A percentile compares a stretch with the other conserved stretches of the same genome.
These are phyloP conservation scores for Cercospora janseana DNA, from an alignment of 2,329 filamentous ascomycete species.

Conservation along the genomic window DNA sequence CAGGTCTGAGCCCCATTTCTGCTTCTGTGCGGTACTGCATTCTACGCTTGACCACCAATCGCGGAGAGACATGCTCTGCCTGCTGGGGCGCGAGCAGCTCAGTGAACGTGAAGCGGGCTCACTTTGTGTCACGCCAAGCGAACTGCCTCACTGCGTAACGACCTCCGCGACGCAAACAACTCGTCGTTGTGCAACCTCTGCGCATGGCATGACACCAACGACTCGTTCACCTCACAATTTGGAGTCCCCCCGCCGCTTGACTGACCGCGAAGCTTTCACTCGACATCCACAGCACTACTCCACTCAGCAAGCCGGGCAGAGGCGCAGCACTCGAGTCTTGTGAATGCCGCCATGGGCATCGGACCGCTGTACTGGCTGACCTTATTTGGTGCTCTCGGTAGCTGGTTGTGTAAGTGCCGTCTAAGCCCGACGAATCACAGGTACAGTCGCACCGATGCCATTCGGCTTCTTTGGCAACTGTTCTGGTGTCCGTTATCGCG, in stretches of 20 bases:
- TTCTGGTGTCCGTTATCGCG: slow-evolving; percentile 15
- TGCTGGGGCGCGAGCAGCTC: background rate
- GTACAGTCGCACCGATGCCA: background rate
- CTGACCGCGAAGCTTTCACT: no score
- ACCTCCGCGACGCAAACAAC: slow-evolving; percentile 5
- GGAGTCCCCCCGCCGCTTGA: no score
- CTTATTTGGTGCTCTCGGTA: slow-evolving; percentile 21
- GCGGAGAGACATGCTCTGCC: no score
- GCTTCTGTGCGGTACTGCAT: no score
- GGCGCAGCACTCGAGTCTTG: no score
- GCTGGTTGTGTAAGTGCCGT: slow-evolving; percentile 9
- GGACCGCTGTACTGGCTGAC: slow-evolving; percentile 34
- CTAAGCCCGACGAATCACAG: background rate
- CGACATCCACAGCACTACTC: background rate
- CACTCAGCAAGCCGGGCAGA: no score
- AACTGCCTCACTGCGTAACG: slow-evolving; percentile 6
- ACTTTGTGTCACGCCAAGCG: slow-evolving; percentile 8
- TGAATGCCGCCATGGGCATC: slow-evolving; percentile 30
- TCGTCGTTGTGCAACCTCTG: background rate
- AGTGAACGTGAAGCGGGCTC: background rate
- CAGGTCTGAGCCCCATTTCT: no score
- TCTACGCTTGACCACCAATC: no score
- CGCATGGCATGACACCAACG: background rate
- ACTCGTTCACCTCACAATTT: background rate
- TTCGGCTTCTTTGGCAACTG: background rate